These are phyloP conservation scores for Scutellaria barbata DNA, from an alignment of 257 asterid species.

Conservation along the genomic window DNA sequence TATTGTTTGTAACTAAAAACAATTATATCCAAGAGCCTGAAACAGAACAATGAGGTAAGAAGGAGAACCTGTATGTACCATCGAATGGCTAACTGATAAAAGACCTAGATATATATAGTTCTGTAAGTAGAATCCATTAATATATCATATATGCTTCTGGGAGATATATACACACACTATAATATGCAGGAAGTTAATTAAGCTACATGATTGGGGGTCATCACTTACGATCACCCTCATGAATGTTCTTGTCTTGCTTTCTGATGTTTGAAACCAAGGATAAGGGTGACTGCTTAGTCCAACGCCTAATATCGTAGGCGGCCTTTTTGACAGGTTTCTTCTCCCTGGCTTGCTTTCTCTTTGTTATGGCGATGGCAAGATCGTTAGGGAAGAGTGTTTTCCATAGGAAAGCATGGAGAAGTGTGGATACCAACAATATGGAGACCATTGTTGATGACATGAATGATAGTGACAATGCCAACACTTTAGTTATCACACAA, in stretches of 20 bases:
- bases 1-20: no score
- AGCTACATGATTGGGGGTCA: no score
- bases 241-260: slow-evolving; percentile 49
- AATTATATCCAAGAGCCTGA: no score
- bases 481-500: slow-evolving; percentile 51
- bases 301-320: slow-evolving; percentile 53
- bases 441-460: slow-evolving; percentile 85
- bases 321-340: slow-evolving; percentile 63
- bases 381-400: slow-evolving; percentile 83
- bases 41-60: no score
- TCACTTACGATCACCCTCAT: slow-evolving; percentile 29
- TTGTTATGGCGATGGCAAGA: slow-evolving; percentile 88
- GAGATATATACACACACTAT: no score
- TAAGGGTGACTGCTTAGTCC: slow-evolving; percentile 74
- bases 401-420: slow-evolving; percentile 87
- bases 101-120: no score
- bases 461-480: slow-evolving; percentile 69
- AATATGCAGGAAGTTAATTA: no score
- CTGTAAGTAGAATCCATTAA: no score
- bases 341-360: slow-evolving; percentile 48
- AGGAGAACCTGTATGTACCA: no score
- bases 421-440: slow-evolving; percentile 66
- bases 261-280: slow-evolving; percentile 52
- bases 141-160: no score
- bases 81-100: no score